Evolutionary conservation across 805 yeast genomes (phyloP).

Genomic region (Naumovozyma dairenensis): DNA sequence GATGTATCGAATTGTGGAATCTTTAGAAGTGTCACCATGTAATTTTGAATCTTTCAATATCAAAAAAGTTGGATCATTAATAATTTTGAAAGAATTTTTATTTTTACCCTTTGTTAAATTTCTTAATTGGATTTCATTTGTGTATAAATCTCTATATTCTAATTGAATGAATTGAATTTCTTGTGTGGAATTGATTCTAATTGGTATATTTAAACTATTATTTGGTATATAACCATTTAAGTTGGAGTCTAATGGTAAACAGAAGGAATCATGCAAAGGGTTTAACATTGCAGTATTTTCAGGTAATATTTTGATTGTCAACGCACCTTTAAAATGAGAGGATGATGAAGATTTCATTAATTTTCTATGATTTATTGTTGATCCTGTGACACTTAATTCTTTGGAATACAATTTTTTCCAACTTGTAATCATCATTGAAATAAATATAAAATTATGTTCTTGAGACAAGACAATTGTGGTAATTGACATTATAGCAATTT

Average conservation of each 20-base stretch:
- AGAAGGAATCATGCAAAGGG: constrained; percentile 58
- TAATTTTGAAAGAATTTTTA: constrained; percentile 43
- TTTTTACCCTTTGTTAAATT: no score
- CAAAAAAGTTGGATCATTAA: constrained; percentile 12
- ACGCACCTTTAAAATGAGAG: constrained; percentile 70
- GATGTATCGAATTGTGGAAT: constrained; percentile 39
- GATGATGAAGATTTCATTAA: constrained; percentile 20
- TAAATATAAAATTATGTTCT: constrained; percentile 40
- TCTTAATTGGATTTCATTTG: constrained; percentile 36
- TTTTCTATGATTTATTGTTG: constrained; percentile 28
- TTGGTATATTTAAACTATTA: constrained; percentile 39
- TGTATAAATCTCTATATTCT: constrained; percentile 45
- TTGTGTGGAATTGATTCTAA: constrained; percentile 70
- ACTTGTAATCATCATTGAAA: constrained; percentile 31
- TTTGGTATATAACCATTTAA: constrained; percentile 11
- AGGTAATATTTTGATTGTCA: constrained; percentile 79
- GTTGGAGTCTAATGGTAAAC: constrained; percentile 37
- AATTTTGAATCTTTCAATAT: constrained; percentile 13
- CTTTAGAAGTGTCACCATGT: constrained; percentile 5
- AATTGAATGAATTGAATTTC: constrained; percentile 61
- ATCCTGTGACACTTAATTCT: constrained; percentile 47
- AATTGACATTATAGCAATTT: constrained; percentile 38
- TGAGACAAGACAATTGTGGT: constrained; percentile 47
- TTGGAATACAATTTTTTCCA: constrained; percentile 34
- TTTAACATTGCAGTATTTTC: constrained; percentile 81